These are phyloP conservation scores for Xerocomus spinulosus DNA, from an alignment of 768 basidiomycete species.

Conservation along the genomic window DNA sequence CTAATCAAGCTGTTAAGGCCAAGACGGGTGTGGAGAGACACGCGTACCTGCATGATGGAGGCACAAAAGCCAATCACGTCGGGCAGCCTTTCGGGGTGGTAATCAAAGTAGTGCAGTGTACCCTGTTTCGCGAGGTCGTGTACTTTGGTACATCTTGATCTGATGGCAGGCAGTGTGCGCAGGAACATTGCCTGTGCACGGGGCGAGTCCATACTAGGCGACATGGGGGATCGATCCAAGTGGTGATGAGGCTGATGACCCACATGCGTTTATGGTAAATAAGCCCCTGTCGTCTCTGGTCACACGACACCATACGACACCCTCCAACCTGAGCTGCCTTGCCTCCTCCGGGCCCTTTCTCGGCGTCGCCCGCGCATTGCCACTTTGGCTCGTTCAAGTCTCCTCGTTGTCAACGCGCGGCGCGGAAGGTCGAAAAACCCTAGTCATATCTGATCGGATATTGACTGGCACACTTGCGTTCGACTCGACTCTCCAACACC, in stretches of 20 bases:
- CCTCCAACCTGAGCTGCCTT: slow-evolving; percentile 28
- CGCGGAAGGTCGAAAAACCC: not conserved
- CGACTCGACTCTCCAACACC: too few species aligned
- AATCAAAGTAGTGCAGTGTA: slow-evolving; percentile 81
- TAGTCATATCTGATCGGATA: slow-evolving; percentile 8
- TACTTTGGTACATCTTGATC: slow-evolving; percentile 77
- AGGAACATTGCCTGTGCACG: slow-evolving; percentile 54
- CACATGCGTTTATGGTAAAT: not conserved
- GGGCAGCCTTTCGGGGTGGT: slow-evolving; percentile 70
- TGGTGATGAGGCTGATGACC: not conserved
- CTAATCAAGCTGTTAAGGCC: slow-evolving; percentile 32
- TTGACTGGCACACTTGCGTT: not conserved
- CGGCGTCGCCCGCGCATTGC: not conserved
- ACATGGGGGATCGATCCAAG: slow-evolving; percentile 1
- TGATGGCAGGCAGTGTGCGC: slow-evolving; percentile 83
- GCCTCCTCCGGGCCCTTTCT: too few species aligned
- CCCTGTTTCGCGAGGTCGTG: slow-evolving; percentile 71
- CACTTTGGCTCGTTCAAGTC: not conserved
- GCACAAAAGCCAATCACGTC: slow-evolving; percentile 72
- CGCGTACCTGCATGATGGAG: slow-evolving; percentile 67
- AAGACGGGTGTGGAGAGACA: not conserved
- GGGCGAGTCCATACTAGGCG: slow-evolving; percentile 8
- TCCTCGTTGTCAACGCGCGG: slow-evolving; percentile 27
- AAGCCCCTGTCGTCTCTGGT: not conserved
- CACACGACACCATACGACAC: not conserved